Evolutionary conservation across 2,329 filamentous ascomycete species (phyloP).

Genomic region (Colletotrichum sp.): DNA sequence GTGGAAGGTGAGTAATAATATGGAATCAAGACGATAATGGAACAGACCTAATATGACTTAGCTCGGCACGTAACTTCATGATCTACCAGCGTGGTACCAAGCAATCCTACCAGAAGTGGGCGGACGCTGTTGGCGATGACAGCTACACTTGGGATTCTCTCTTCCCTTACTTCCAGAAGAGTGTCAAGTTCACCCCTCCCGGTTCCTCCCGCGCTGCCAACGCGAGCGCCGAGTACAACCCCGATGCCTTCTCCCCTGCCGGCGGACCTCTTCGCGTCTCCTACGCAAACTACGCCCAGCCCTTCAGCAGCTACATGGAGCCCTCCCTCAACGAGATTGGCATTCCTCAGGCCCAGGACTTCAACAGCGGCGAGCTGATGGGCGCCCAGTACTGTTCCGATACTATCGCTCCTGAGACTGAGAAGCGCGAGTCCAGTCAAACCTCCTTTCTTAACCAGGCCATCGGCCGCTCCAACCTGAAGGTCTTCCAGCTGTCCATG

Average conservation of each 20-base stretch:
- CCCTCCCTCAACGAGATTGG: slow-evolving; percentile 45
- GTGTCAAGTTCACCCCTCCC: slow-evolving; percentile 33
- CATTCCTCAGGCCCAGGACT: slow-evolving; percentile 35
- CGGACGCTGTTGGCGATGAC: slow-evolving; percentile 32
- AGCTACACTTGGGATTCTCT: slow-evolving; percentile 32
- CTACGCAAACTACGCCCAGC: slow-evolving; percentile 28
- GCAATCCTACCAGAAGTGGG: slow-evolving; percentile 33
- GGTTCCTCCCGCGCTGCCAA: slow-evolving; percentile 13
- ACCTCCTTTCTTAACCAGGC: slow-evolving; percentile 14
- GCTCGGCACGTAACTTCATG: slow-evolving; percentile 32
- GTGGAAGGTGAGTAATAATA: slow-evolving; percentile 22
- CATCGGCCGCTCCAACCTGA: slow-evolving; percentile 34
- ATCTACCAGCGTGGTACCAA: slow-evolving; percentile 29
- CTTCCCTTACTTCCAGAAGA: slow-evolving; percentile 36
- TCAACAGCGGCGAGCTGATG: slow-evolving; percentile 44
- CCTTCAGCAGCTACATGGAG: slow-evolving; percentile 25
- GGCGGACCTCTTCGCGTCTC: slow-evolving; percentile 30
- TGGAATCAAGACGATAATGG: not conserved
- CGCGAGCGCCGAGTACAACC: slow-evolving; percentile 29
- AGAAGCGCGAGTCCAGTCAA: slow-evolving; percentile 34
- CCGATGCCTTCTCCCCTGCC: slow-evolving; percentile 28
- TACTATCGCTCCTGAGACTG: slow-evolving; percentile 31
- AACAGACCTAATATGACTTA: not conserved
- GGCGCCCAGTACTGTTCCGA: slow-evolving; percentile 32
- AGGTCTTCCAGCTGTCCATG: slow-evolving; percentile 43